Evolutionary conservation across 2,329 filamentous ascomycete species (phyloP), one percentile per base, ranked within the genome.

Genomic region (Fusarium guadeloupense): DNA sequence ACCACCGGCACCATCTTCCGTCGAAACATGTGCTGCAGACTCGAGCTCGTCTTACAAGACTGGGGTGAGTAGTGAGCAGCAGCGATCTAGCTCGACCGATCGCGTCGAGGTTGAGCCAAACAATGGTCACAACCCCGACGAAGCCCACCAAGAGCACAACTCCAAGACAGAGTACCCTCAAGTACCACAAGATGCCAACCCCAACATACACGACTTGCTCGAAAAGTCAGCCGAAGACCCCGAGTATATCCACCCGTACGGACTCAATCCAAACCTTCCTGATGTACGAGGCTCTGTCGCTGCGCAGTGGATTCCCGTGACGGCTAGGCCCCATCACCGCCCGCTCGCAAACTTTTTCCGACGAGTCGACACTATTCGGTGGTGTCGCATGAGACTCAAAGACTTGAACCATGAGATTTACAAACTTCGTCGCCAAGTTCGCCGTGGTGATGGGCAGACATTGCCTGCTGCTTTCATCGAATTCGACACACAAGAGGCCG

Each of bases 321-420:
- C 91, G 75, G 83, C 92, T 67, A 85, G 93, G 37, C 93, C 93
- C 2, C 88, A 89, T 2, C 93, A 97, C 72, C 72, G 81, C 1
- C 78, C 83, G 6, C 75, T 95, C 19, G 85, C 84, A 14, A 81
- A 91, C 40, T 84, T 93, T 64, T 91, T 93, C 66, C 89, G 92
- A 72, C 95, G 96, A 75, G 93, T 97, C 14, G 95, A 99, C 77
- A 95, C 93, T 0, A 97, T 99, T 74, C 87, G 94, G 60, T 97
- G 91, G 90, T 90, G 88, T 62, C 90, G 95, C 45, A 80, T 83
- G 2, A 70, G 76, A 5, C 68, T 80, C 3, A 74, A 75, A 21
- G 71, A 77, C 3, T 67, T 80, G 13, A 79, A 78, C 40, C 57
- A 71, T 0, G 72, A 76, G 14, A 80, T 80, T 25, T 74, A 69